Evolutionary conservation across 768 basidiomycete species (phyloP), one percentile per base, ranked within the genome.

Genomic region (Amanita polypyramis): DNA sequence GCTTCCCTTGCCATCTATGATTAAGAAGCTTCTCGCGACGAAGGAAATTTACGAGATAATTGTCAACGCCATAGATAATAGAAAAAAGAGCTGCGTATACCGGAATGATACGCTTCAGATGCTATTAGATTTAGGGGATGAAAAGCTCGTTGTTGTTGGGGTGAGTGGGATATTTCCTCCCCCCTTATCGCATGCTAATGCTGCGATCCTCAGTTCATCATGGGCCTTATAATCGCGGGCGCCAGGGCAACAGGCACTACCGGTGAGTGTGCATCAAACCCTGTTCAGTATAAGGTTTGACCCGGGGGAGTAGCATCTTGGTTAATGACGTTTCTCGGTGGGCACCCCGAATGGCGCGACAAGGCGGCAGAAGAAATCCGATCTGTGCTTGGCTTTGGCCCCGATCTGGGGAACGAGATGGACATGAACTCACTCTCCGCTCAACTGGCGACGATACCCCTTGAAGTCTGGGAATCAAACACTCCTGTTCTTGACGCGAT

Each of bases 151-250:
- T 37, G 73, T 87, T 43, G 76, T 87, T 36, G 85, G 85, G 51
- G 85, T 85, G 64, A 58, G 74, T 65, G 36, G 27, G 19, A 39
- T n/a, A n/a, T 20, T 51, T 51, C 51, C 35, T 19, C 33, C 50
- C 43, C 39, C 51, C 55, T 55, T 40, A 54, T 56, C 52, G 45
- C 23, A 55, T 51, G 45, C 43, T 49, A 49, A 25, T 43, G 54
- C 45, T 45, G 53, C 51, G 58, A 37, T 55, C 39, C 57, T 35
- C 55, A 86, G 84, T 87, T 89, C 61, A 82, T 85, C 51, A 86
- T 87, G 80, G 85, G 86, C 27, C 65, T 88, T 12, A 68, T 89
- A 48, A 81, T 85, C 48, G 85, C 85, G 27, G 85, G 85, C n/a
- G 80, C 85, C 35, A 74, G 85, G 58, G 82, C 85, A 10, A 88